Base-by-base conservation (phyloP, 768 basidiomycete genomes). In the Amanita phalloides region DNA sequence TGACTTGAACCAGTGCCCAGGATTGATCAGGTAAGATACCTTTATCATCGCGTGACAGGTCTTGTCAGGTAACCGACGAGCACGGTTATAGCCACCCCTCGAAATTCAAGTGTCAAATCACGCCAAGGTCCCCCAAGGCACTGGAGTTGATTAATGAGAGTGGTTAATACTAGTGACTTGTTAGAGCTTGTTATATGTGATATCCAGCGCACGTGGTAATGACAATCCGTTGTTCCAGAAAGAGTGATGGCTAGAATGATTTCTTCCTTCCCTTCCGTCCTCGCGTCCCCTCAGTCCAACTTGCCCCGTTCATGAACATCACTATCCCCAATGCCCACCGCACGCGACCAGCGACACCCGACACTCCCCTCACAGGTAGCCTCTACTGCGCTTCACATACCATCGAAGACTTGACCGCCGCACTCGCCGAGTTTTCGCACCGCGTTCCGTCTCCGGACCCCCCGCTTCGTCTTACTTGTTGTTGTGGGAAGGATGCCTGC, bases 321-420 rank as follows among this genome's bases (percentile, higher is more conserved):
- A 9, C 20, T 9, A 23, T 3, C 32, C 32, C 8, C 20, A 17
- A 49, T 26, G 14, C 36, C 25, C 21, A 25, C 2, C 47, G 14
- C 7, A 48, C 21, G 10, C 47, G 70, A 33, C 70, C 79, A 47
- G 55, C 61, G 17, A 73, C 77, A 3, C 79, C 77, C 38, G 72
- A 73, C 61, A 32, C 32, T 32, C 32, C 32, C 9, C 32, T 10
- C 32, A 32, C 32, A 10, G 32, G 32, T 32, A 79, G 73, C 57
- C 68, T 79, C 33, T 64, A 78, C 63, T 69, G 73, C 60, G 74
- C 76, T 17, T 74, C 75, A 3, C 75, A 66, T 54, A 86, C 82
- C 47, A 81, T 91, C 64, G 85, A 92, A 68, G 85, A 90, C 65
- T 71, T 92, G 43, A 90, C 87, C 0, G 66, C 76, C 38, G 86